A percentile compares a stretch with the other conserved stretches of the same genome.
These are phyloP conservation scores for Eimeria necatrix DNA, from an alignment of 169 alveolate species.

Conservation along the genomic window DNA sequence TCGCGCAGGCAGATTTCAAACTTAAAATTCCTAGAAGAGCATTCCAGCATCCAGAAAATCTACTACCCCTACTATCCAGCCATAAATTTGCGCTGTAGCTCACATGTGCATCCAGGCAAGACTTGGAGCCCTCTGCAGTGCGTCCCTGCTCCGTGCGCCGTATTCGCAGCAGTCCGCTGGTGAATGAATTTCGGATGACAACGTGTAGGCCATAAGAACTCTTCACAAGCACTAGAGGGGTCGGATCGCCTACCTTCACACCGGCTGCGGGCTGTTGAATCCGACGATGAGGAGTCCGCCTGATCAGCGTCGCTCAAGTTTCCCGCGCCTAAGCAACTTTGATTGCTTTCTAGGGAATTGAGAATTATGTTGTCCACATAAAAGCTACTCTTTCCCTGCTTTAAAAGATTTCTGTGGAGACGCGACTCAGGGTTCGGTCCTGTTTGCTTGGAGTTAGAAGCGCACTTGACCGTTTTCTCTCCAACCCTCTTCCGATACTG, in stretches of 20 bases:
- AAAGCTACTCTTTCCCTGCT: background rate
- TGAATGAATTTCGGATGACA: background rate
- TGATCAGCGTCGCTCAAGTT: background rate
- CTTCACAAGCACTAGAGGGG: background rate
- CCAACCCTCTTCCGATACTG: background rate
- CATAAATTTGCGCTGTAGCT: background rate
- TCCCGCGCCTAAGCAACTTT: background rate
- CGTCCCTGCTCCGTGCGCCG: background rate
- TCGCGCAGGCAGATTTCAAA: too few relatives aligned
- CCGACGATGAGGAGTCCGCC: slow-evolving; percentile 3
- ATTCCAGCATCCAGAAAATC: too few relatives aligned
- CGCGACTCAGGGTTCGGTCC: too few relatives aligned
- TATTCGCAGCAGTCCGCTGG: background rate
- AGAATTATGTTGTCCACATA: background rate
- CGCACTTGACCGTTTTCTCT: background rate
- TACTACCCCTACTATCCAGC: too few relatives aligned
- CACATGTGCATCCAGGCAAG: slow-evolving; percentile 54
- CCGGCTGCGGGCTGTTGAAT: background rate
- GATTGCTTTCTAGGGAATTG: background rate
- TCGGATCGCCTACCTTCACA: background rate
- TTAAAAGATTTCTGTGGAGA: too few relatives aligned
- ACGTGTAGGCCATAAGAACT: background rate
- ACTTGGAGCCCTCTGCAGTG: slow-evolving; percentile 69
- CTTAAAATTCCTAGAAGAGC: too few relatives aligned
- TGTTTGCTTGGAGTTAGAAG: background rate